phyloP scores from a whole-genome alignment of 371 early-diverging fungal genomes.

The Mucor velutinosus region DNA sequence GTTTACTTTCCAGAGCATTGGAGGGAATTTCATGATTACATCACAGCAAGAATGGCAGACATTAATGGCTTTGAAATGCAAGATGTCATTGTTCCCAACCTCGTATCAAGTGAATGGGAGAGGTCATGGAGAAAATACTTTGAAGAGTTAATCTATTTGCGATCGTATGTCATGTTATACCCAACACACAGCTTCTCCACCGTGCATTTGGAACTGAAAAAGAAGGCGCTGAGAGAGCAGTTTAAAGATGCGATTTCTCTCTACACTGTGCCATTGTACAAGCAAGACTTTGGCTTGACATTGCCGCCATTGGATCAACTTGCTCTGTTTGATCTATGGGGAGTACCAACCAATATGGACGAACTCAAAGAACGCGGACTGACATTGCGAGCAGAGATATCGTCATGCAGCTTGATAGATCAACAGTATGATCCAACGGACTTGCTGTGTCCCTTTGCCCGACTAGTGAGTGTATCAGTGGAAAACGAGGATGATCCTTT shows the following conservation, averaged over 20 bases:
- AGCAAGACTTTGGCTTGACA: slow-evolving; percentile 23
- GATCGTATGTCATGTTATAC: slow-evolving; percentile 66
- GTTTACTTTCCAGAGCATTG: slow-evolving; percentile 71
- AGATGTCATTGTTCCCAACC: slow-evolving; percentile 3
- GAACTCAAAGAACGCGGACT: slow-evolving; percentile 46
- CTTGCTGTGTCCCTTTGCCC: slow-evolving; percentile 47
- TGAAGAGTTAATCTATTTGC: slow-evolving; percentile 64
- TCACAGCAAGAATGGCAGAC: slow-evolving; percentile 56
- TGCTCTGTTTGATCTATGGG: slow-evolving; percentile 59
- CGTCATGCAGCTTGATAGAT: slow-evolving; percentile 42
- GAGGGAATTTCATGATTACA: slow-evolving; percentile 69
- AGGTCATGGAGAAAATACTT: slow-evolving; percentile 65
- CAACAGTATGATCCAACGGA: slow-evolving; percentile 45
- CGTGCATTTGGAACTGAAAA: slow-evolving; percentile 53
- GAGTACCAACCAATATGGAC: slow-evolving; percentile 32
- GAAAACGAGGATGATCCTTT: slow-evolving; percentile 33
- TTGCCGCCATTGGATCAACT: slow-evolving; percentile 46
- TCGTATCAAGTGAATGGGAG: slow-evolving; percentile 57
- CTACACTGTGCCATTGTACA: slow-evolving; percentile 52
- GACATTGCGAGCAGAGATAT: slow-evolving; percentile 49
- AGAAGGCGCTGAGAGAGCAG: slow-evolving; percentile 38
- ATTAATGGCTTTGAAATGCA: slow-evolving; percentile 39
- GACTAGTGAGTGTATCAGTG: slow-evolving; percentile 33
- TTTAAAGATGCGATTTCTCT: slow-evolving; percentile 38
- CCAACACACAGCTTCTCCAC: slow-evolving; percentile 59